Evolutionary conservation across 108 stramenopile species (phyloP).

Genomic region (Conticribra guillardii): DNA sequence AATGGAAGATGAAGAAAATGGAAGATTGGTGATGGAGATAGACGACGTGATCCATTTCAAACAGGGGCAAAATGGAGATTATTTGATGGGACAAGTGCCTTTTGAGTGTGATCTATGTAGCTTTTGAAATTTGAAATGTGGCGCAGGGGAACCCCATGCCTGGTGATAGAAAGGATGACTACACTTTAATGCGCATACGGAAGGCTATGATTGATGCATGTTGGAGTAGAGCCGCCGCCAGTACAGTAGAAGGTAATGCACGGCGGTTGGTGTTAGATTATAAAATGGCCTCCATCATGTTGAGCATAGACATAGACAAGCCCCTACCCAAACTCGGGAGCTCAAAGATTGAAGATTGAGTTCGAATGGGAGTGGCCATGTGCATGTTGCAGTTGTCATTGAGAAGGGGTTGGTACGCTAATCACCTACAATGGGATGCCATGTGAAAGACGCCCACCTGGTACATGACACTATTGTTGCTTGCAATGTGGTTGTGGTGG

Average conservation of each 20-base stretch:
- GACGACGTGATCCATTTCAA: not conserved
- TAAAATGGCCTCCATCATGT: no score
- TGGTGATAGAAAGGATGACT: not conserved
- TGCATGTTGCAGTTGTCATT: not conserved
- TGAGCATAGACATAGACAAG: not conserved
- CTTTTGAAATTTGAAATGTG: conserved; percentile 53
- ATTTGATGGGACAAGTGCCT: conserved; percentile 33
- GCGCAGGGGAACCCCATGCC: conserved; percentile 10
- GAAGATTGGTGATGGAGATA: not conserved
- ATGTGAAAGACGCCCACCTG: not conserved
- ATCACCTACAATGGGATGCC: not conserved
- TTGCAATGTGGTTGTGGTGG: no score
- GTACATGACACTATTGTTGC: no score
- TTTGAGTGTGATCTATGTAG: conserved; percentile 66
- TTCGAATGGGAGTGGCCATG: not conserved
- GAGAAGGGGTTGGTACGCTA: not conserved
- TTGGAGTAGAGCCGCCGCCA: conserved; percentile 43
- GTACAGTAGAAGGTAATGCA: conserved; percentile 37
- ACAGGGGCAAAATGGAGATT: conserved; percentile 33
- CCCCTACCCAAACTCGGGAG: not conserved
- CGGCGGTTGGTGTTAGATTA: not conserved
- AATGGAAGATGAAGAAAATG: no score
- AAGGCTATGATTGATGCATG: conserved; percentile 52
- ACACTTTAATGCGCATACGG: conserved; percentile 16
- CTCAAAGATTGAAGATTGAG: not conserved